phyloP scores from a whole-genome alignment of 345 rosid genomes.

The Brassica napus region DNA sequence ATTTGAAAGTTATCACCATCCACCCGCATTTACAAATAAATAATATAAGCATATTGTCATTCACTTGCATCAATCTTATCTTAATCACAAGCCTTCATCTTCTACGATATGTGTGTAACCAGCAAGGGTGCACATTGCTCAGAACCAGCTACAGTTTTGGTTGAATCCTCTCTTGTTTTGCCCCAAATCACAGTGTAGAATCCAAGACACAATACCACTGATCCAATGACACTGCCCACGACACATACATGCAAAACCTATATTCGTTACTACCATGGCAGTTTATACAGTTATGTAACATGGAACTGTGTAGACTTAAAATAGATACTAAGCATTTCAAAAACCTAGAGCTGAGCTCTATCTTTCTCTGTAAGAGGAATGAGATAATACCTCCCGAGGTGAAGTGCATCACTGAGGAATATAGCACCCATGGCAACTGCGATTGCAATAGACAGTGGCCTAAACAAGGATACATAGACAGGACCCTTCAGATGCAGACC shows the following conservation, averaged over 20 bases:
- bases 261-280: not conserved
- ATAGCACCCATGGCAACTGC: constrained; percentile 42
- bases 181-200: constrained; percentile 48
- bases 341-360: not conserved
- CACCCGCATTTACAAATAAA: not conserved
- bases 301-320: not conserved
- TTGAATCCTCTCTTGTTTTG: constrained; percentile 39
- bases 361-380: not conserved
- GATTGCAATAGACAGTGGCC: constrained; percentile 45
- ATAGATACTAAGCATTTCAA: not conserved
- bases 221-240: constrained; percentile 31
- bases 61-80: constrained; percentile 8
- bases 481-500: constrained; percentile 46
- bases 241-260: not conserved
- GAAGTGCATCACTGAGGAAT: constrained; percentile 42
- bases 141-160: not conserved
- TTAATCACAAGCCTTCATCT: not conserved
- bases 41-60: not conserved
- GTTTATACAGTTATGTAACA: not conserved
- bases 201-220: constrained; percentile 34
- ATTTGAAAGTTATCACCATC: not conserved
- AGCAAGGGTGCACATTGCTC: constrained; percentile 21
- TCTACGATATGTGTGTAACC: constrained; percentile 8
- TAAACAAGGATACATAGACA: constrained; percentile 44
- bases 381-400: constrained; percentile 40